Conservation (phyloP, 192 early-diverging fungal genomes). For the Backusella psychrophila region DNA sequence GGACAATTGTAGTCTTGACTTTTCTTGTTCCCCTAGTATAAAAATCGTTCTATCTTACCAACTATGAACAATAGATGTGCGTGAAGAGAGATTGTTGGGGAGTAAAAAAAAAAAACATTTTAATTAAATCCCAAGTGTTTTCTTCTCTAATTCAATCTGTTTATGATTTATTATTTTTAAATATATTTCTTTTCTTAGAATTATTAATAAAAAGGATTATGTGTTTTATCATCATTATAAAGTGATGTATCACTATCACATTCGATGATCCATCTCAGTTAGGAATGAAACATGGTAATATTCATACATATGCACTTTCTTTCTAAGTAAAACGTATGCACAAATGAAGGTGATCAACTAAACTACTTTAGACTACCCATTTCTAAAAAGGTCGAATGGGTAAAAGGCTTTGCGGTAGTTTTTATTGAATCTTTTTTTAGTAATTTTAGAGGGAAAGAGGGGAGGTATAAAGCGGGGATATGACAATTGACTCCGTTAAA, state of each 20-base stretch:
- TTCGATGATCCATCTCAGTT: neutral
- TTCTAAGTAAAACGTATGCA: neutral
- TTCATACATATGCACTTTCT: neutral
- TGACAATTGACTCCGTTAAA: too few relatives aligned
- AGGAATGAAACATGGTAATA: neutral
- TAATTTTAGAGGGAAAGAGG: neutral
- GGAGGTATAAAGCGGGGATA: too few relatives aligned
- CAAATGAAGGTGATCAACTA: too few relatives aligned
- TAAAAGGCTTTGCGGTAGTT: too few relatives aligned
- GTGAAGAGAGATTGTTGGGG: neutral
- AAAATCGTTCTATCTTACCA: neutral
- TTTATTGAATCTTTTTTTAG: neutral
- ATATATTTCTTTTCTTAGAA: neutral
- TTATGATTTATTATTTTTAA: neutral
- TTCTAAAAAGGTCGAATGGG: too few relatives aligned
- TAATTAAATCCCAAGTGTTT: conserved; percentile 1
- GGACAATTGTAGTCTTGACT: conserved; percentile 1
- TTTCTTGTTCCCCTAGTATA: neutral
- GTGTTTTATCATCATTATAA: neutral
- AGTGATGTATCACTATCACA: neutral
- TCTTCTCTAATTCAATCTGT: neutral
- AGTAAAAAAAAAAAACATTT: neutral
- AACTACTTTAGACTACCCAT: too few relatives aligned
- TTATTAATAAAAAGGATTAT: neutral
- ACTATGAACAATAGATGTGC: neutral